Conservation (phyloP, 192 early-diverging fungal genomes). For the Podila epicladia region DNA sequence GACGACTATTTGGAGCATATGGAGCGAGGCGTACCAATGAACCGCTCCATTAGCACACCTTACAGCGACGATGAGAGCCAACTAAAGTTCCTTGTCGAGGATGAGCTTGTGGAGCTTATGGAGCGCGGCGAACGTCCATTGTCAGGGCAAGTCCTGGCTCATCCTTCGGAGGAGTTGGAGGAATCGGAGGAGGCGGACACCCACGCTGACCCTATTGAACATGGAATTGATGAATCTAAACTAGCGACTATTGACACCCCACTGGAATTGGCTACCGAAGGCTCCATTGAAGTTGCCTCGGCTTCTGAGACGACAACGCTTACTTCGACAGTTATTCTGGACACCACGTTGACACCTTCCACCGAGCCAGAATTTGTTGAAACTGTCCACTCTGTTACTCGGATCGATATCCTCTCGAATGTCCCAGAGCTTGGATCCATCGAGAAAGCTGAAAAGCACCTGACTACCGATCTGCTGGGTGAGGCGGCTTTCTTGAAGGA, state of each 20-base stretch:
- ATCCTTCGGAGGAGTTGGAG: neutral
- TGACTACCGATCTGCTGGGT: too few species aligned
- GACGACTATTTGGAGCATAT: conserved; percentile 48
- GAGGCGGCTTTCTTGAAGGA: too few species aligned
- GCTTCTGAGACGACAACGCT: neutral
- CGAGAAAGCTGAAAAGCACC: too few species aligned
- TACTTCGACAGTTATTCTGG: neutral
- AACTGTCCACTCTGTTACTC: too few species aligned
- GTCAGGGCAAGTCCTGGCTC: neutral
- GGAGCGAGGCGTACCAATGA: conserved; percentile 49
- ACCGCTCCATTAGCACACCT: conserved; percentile 43
- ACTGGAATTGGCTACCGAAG: neutral
- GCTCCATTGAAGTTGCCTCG: neutral
- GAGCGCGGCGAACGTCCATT: conserved; percentile 30
- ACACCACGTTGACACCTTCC: too few species aligned
- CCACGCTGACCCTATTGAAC: neutral
- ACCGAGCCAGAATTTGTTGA: too few species aligned
- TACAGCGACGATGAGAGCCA: conserved; percentile 34
- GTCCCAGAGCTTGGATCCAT: too few species aligned
- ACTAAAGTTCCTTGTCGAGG: conserved; percentile 30
- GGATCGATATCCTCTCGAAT: too few species aligned
- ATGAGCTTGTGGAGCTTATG: conserved; percentile 38
- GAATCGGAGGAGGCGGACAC: neutral
- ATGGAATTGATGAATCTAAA: neutral
- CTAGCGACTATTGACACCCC: neutral